A percentile compares a stretch with the other conserved stretches of the same genome.
Evolutionary conservation across 2,329 filamentous ascomycete genomes (phyloP).

Genomic region (Xylaria sp.): DNA sequence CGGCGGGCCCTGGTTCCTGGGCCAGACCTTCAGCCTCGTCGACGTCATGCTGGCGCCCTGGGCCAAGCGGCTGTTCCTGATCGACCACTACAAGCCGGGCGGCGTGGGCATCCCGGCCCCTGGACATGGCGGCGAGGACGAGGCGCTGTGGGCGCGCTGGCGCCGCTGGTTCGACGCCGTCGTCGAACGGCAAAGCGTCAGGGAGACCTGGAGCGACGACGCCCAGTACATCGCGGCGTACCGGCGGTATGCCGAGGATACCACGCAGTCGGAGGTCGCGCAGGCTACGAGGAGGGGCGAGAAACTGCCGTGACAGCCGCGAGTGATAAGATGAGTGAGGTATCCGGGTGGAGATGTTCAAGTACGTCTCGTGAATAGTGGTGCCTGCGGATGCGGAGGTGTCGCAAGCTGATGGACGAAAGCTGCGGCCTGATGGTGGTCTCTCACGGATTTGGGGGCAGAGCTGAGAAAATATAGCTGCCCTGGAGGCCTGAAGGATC

Average conservation of each 20-base stretch:
- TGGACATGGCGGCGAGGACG: constrained; percentile 46
- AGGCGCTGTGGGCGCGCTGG: constrained; percentile 66
- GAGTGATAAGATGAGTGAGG: background rate
- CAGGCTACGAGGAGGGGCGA: constrained; percentile 65
- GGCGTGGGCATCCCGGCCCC: constrained; percentile 49
- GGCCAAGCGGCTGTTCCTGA: constrained; percentile 71
- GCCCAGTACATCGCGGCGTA: constrained; percentile 72
- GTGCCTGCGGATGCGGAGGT: background rate
- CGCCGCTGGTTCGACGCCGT: constrained; percentile 65
- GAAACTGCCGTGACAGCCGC: constrained; percentile 56
- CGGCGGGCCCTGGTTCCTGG: constrained; percentile 68
- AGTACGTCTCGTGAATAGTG: background rate
- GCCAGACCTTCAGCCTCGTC: constrained; percentile 64
- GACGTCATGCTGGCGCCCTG: constrained; percentile 75
- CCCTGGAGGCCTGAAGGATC: background rate
- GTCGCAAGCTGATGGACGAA: background rate
- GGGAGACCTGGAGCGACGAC: constrained; percentile 68
- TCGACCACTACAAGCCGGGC: constrained; percentile 72
- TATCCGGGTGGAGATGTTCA: background rate
- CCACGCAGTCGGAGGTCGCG: constrained; percentile 62
- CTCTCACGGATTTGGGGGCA: background rate
- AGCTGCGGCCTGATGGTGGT: background rate
- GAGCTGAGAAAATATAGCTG: background rate
- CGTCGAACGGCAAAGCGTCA: constrained; percentile 61
- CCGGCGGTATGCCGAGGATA: constrained; percentile 67